Base-by-base conservation (phyloP, 164 flowering plant species). In the Vitis vinifera region DNA sequence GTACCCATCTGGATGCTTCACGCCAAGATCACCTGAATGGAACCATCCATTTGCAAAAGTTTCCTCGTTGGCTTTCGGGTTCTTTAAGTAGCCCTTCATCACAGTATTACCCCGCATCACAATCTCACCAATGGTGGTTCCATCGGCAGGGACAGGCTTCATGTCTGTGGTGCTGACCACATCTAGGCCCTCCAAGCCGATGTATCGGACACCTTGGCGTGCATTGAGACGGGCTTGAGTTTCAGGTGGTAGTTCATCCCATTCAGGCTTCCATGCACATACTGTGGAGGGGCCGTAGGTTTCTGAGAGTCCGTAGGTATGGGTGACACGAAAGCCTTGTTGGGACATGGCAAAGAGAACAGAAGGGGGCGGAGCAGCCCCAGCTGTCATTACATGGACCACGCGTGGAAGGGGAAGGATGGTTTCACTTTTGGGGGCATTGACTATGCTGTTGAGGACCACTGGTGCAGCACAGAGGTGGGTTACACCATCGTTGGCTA, bases 401-500 rank as follows among this genome's bases (percentile, higher is more conserved):
- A 73, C 62, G 10, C 76, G 92, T 10, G 96, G 97, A 44, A 93
- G 96, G 13, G 97, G 99, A 23, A 89, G 86, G 64, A 90, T 85
- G 31, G 89, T 77, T 8, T 93, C 91, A 2, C 87, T 84, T 51
- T 75, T 73, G 8, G 85, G 75, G 60, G 97, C 98, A 72, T 89
- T 90, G 49, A 88, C 86, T 11, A 95, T 79, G 76, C 85, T 66
- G 82, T 93, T 95, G 67, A 95, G 97, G 10, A 95, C 99, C 56
- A 93, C 92, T 23, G 99, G 99, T 9, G 99, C 99, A 8, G 96
- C 99, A 80, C 96, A 91, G 82, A 95, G 93, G 80, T 95, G 96
- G 37, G 96, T 93, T 62, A 93, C 98, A 2, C 88, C 86, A 8
- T 85, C 76, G 17, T 84, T 70, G 30, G 90, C 94, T 76, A 95